Percentiles rank a stretch among this genome's conserved stretches.
These are phyloP conservation scores for Trametes pubescens DNA, from an alignment of 1,284 basidiomycete genomes.

Conservation along the genomic window DNA sequence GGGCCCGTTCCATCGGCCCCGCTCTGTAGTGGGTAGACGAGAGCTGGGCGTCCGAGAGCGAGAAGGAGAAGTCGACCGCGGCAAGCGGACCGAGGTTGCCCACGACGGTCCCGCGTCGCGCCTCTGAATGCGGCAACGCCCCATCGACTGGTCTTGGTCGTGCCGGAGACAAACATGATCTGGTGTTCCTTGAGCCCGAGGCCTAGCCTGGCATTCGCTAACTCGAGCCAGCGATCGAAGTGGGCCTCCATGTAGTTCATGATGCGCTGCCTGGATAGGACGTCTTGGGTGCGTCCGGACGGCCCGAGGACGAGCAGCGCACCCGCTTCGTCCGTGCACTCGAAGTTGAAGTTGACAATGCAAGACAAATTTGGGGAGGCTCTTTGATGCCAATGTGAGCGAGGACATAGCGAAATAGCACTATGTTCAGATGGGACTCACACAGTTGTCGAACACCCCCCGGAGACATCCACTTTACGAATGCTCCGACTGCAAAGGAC, in stretches of 20 bases:
- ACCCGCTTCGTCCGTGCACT: constrained; percentile 10
- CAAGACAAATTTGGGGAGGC: neutral
- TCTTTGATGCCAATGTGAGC: neutral
- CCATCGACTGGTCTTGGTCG: constrained; percentile 19
- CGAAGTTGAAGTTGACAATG: constrained; percentile 9
- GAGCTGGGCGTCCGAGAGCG: constrained; percentile 10
- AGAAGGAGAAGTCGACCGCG: constrained; percentile 10
- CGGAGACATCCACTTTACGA: neutral
- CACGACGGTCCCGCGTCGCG: constrained; percentile 7
- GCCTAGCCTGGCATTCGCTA: constrained; percentile 11
- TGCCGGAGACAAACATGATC: constrained; percentile 18
- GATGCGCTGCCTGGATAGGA: constrained; percentile 12
- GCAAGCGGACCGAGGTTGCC: constrained; percentile 7
- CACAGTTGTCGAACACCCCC: neutral
- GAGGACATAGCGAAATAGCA: neutral
- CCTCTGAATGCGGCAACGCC: constrained; percentile 26
- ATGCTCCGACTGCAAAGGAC: constrained; percentile 21
- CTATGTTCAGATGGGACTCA: neutral
- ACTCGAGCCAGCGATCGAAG: constrained; percentile 16
- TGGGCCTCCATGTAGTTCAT: constrained; percentile 15
- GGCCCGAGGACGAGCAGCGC: constrained; percentile 27
- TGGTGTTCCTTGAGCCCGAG: constrained; percentile 19
- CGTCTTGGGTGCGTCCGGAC: constrained; percentile 6
- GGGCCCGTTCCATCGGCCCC: neutral
- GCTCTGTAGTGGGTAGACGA: constrained; percentile 4